A percentile compares a stretch with the other conserved stretches of the same genome.
Evolutionary conservation across 441 rosid genomes (phyloP).

Genomic region (Syzygium syzygioides): DNA sequence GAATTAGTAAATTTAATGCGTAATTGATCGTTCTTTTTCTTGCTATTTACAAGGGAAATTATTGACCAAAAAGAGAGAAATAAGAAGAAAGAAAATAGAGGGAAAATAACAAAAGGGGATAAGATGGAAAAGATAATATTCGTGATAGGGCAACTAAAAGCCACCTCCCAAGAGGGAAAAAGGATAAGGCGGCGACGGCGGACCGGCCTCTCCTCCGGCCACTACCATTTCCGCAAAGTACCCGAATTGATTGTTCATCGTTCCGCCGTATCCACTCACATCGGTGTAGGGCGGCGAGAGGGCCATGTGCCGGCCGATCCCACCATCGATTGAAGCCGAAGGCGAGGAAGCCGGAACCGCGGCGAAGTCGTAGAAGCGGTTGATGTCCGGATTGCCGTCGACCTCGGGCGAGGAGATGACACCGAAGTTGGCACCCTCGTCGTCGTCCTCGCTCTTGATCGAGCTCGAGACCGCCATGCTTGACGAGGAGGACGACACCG

Average conservation of each 20-base stretch:
- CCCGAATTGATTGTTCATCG: slow-evolving; percentile 10
- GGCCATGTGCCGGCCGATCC: not conserved
- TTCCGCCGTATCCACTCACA: not conserved
- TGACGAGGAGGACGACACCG: slow-evolving; percentile 21
- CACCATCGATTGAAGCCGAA: not conserved
- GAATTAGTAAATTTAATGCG: not conserved
- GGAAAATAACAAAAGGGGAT: slow-evolving; percentile 5
- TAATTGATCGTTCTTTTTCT: not conserved
- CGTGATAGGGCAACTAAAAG: slow-evolving; percentile 40
- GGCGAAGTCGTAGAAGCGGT: slow-evolving; percentile 19
- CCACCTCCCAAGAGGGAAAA: slow-evolving; percentile 80
- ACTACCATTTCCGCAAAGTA: slow-evolving; percentile 32
- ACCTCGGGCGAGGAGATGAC: slow-evolving; percentile 30
- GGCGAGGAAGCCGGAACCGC: slow-evolving; percentile 1
- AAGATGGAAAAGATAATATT: slow-evolving; percentile 25
- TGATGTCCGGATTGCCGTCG: slow-evolving; percentile 6
- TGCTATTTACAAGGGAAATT: not conserved
- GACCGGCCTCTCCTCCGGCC: slow-evolving; percentile 20
- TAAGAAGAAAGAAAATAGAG: not conserved
- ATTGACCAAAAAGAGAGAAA: not conserved
- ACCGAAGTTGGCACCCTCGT: slow-evolving; percentile 23
- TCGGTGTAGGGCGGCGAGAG: not conserved
- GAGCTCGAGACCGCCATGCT: slow-evolving; percentile 32
- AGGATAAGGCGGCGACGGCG: slow-evolving; percentile 64
- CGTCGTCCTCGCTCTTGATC: slow-evolving; percentile 47